Evolutionary conservation across 768 basidiomycete species (phyloP).

Genomic region (Albatrellus ellisii): DNA sequence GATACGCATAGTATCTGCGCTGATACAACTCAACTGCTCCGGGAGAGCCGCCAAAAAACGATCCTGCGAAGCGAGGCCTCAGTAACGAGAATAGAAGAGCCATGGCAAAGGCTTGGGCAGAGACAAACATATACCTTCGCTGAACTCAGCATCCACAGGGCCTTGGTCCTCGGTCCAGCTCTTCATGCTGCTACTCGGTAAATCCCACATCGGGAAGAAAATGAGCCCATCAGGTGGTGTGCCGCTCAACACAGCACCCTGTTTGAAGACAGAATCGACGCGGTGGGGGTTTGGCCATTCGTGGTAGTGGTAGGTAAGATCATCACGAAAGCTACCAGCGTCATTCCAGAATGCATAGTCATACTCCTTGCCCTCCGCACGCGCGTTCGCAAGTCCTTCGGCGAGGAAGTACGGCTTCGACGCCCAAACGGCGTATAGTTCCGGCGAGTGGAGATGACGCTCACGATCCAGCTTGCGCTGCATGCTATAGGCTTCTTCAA

Average conservation of each 20-base stretch:
- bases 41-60: slow-evolving; percentile 42
- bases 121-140: slow-evolving; percentile 42
- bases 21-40: slow-evolving; percentile 32
- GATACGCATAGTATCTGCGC: slow-evolving; percentile 33
- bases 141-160: slow-evolving; percentile 31
- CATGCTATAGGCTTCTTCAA: slow-evolving; percentile 22
- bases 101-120: neutral
- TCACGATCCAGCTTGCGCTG: slow-evolving; percentile 37
- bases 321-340: slow-evolving; percentile 35
- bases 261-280: slow-evolving; percentile 27
- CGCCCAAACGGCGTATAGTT: slow-evolving; percentile 43
- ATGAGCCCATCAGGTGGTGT: slow-evolving; percentile 28
- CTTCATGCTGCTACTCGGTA: slow-evolving; percentile 21
- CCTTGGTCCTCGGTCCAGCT: slow-evolving; percentile 34
- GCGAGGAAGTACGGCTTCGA: slow-evolving; percentile 38
- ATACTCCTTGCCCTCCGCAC: slow-evolving; percentile 19
- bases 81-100: neutral
- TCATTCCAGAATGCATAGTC: slow-evolving; percentile 49
- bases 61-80: slow-evolving; percentile 23
- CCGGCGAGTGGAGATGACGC: slow-evolving; percentile 27
- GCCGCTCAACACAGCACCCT: slow-evolving; percentile 21
- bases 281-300: slow-evolving; percentile 35
- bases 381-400: slow-evolving; percentile 23
- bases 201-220: slow-evolving; percentile 31
- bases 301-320: slow-evolving; percentile 29